These are phyloP conservation scores for Chaetomiaceae sp. DNA, from an alignment of 2,329 filamentous ascomycete species.

Conservation along the genomic window DNA sequence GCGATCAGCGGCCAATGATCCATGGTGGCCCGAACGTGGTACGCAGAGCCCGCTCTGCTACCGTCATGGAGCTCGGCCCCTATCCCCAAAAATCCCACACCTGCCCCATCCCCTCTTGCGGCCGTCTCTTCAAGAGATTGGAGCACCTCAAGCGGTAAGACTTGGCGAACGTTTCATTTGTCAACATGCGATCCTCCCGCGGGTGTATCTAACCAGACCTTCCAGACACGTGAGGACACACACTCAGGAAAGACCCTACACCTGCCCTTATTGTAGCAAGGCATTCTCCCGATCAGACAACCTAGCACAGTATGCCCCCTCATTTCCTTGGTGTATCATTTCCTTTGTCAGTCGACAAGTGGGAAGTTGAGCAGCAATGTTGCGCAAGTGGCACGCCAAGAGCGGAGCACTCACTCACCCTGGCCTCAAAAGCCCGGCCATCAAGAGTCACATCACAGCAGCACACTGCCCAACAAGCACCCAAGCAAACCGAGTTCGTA, in stretches of 20 bases:
- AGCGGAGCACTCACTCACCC: conserved; percentile 30
- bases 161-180: conserved; percentile 38
- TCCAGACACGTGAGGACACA: conserved; percentile 96
- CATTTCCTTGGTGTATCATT: conserved; percentile 37
- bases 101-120: conserved; percentile 97
- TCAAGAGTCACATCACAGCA: conserved; percentile 35
- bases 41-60: conserved; percentile 87
- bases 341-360: conserved; percentile 33
- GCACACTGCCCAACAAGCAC: conserved; percentile 32
- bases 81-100: conserved; percentile 98
- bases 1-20: conserved; percentile 64
- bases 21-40: conserved; percentile 70
- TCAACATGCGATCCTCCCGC: conserved; percentile 34
- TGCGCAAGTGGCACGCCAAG: conserved; percentile 40
- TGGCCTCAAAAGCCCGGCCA: conserved; percentile 23
- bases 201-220: conserved; percentile 43
- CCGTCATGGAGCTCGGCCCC: conserved; percentile 91
- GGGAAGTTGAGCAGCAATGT: conserved; percentile 36
- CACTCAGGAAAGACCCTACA: conserved; percentile 97
- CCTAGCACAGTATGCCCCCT: conserved; percentile 78
- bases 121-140: conserved; percentile 95
- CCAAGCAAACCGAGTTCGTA: conserved; percentile 26
- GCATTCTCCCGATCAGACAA: conserved; percentile 98
- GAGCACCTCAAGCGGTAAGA: conserved; percentile 98
- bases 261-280: conserved; percentile 97